Base-by-base conservation (phyloP, 1,139 yeast genomes). In the Chernovozyma aurita region DNA sequence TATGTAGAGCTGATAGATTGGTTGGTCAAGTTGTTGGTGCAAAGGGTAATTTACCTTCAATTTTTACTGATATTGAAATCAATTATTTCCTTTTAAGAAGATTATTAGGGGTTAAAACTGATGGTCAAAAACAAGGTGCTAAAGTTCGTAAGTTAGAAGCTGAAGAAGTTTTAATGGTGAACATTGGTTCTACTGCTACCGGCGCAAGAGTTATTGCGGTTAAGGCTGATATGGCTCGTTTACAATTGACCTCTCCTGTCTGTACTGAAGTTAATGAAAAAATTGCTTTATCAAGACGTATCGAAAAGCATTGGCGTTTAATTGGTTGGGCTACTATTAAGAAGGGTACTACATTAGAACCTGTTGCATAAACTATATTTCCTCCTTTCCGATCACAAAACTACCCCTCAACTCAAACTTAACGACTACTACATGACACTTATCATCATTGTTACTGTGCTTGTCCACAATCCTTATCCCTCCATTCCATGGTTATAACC, bases 311-410 rank as follows among this genome's bases (percentile, higher is more conserved):
- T 67, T 94, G 97, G 96, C 94, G 99, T 76, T 78, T 94, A 64
- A 94, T 94, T 70, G 99, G 99, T 54, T 94, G 99, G 99, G 99
- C 98, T 50, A 87, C 97, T 39, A 92, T 94, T 61, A 86, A 87
- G 70, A 88, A 87, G 69, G 98, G 98, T 67, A 81, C 88, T 44
- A 81, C 87, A 40, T 75, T 85, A 60, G 92, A 84, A 58, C 92
- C 94, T 38, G 57, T 66, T 53, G 66, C 70, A 50, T 65, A 54
- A 34, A 33, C 33, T 24, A 16, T 17, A 11, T n/a, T n/a, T n/a
- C 15, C 27, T 13, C 26, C 27, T 4, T 30, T 25, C 30, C n/a
- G n/a, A n/a, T n/a, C n/a, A n/a, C n/a, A n/a, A n/a, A n/a, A n/a
- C n/a, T n/a, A n/a, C n/a, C n/a, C n/a, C n/a, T n/a, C n/a, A n/a